Base-by-base conservation (phyloP, 2,329 filamentous ascomycete species). In the Aureobasidium sp. region DNA sequence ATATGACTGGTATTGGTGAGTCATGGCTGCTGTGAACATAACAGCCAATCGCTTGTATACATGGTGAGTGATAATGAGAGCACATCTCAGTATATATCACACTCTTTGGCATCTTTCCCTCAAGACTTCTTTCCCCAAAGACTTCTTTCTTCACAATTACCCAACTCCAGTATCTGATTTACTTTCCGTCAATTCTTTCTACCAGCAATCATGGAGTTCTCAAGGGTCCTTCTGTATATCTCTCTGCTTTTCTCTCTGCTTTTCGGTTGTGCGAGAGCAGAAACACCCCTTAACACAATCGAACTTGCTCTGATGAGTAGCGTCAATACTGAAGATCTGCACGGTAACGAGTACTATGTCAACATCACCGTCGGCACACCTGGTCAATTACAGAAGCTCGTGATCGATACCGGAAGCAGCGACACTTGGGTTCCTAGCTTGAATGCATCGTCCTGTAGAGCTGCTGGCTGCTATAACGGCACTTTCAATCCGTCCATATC, bases 381-480 rank as follows among this genome's bases (percentile, higher is more conserved):
- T 27, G 67, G 69, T 3, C 70, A 73, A 62, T 19, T 61, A 2
- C 67, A 70, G 50, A 66, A 67, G 5, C 66, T 71, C 37, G 67
- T 69, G 42, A 65, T 73, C 51, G 70, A 73, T 49, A 72, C 70
- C 43, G 70, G 70, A 42, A 70, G 69, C 53, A 67, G 65, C 31
- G 69, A 72, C 47, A 66, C 70, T 5, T 70, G 70, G 61, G 66
- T 71, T 59, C 65, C 69, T 60, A 64, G 68, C 4, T 66, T 67
- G 2, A 50, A 61, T 23, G 66, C 70, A 4, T 31, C 57, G 4
- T 63, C 66, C 9, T 71, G 69, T 62, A 29, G 66, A 27, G 10
- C 54, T 15, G 49, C 60, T 0, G 50, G 66, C 47, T 71, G 69
- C 55, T 64, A 64, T 27, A 69, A 67, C 27, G 69, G 69, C 37